Base-by-base conservation (phyloP, 306 rosid genomes). In the Trichosanthes truncata region DNA sequence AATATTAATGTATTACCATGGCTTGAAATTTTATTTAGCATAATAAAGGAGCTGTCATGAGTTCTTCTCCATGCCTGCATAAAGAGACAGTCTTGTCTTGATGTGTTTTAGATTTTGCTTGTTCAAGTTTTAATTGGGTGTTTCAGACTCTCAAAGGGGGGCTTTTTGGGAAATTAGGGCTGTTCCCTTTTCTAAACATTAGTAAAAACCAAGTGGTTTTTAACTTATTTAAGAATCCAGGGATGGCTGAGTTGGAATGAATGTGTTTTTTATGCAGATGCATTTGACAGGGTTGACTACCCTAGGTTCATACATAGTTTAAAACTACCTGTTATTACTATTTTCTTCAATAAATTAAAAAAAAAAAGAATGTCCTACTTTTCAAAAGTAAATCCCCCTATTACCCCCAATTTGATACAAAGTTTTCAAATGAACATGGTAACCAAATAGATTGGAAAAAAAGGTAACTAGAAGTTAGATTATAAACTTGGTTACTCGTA, bases 51-150 rank as follows among this genome's bases (percentile, higher is more conserved):
- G 76, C n/a, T 69, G 76, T 69, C 55, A 43, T 43, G 18, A 43
- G 53, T 69, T 69, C 51, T 43, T 41, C 33, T 69, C 76, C 76
- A 69, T 21, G 76, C 76, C 76, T 69, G 76, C 76, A 23, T 21
- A 23, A 69, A 41, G 53, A 6, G 55, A 68, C 33, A 43, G 35
- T 12, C 36, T 69, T 69, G 76, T 69, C 53, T 69, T 14, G n/a
- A 69, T 69, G 12, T 69, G 76, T 23, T 69, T 23, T n/a, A 7
- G 76, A 55, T 23, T 69, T 68, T 23, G n/a, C 36, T 69, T 69
- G 76, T 13, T 43, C 36, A 43, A 41, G 55, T 43, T 43, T 68
- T 69, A 69, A 43, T 69, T 69, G 76, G 76, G 55, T 43, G 55
- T 23, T n/a, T 69, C 12, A 41, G 46, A 20, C 46, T 18, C 72